These are phyloP conservation scores for Pittosporum tobira DNA, from an alignment of 129 eudicot genomes.

Conservation along the genomic window DNA sequence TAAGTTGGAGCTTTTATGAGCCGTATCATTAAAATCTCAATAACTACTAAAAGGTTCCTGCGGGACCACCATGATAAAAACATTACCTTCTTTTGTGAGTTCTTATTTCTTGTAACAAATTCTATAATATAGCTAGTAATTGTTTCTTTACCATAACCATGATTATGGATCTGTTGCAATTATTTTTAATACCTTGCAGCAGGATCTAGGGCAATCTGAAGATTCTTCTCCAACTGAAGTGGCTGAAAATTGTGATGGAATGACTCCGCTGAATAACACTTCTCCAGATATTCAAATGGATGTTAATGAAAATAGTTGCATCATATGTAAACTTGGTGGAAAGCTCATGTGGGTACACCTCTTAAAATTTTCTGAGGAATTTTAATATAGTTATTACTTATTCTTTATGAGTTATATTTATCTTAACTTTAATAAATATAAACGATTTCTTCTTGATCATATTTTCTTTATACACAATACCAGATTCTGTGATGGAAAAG, in stretches of 20 bases:
- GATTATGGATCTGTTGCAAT: slow-evolving; percentile 3
- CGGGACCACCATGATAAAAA: too few relatives aligned
- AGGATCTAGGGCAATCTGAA: slow-evolving; percentile 52
- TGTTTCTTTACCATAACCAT: not conserved
- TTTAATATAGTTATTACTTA: too few relatives aligned
- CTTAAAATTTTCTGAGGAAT: too few relatives aligned
- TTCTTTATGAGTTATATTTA: too few relatives aligned
- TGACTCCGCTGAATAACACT: slow-evolving; percentile 8
- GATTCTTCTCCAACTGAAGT: slow-evolving; percentile 18
- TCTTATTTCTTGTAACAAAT: too few relatives aligned
- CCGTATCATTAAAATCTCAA: too few relatives aligned
- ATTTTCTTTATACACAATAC: slow-evolving; percentile 8
- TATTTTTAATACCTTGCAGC: slow-evolving; percentile 23
- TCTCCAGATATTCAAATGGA: slow-evolving; percentile 17
- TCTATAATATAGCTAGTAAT: not conserved
- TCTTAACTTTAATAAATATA: not conserved
- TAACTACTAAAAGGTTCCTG: too few relatives aligned
- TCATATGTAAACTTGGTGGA: slow-evolving; percentile 37
- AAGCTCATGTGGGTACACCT: slow-evolving; percentile 47
- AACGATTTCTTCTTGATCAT: not conserved
- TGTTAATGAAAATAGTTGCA: slow-evolving; percentile 17
- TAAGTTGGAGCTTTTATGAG: too few relatives aligned
- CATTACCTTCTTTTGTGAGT: too few relatives aligned
- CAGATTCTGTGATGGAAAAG: slow-evolving; percentile 46
- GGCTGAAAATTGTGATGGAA: slow-evolving; percentile 20